Base-by-base conservation (phyloP, 2,329 filamentous ascomycete genomes). In the Orbilia brochopaga region DNA sequence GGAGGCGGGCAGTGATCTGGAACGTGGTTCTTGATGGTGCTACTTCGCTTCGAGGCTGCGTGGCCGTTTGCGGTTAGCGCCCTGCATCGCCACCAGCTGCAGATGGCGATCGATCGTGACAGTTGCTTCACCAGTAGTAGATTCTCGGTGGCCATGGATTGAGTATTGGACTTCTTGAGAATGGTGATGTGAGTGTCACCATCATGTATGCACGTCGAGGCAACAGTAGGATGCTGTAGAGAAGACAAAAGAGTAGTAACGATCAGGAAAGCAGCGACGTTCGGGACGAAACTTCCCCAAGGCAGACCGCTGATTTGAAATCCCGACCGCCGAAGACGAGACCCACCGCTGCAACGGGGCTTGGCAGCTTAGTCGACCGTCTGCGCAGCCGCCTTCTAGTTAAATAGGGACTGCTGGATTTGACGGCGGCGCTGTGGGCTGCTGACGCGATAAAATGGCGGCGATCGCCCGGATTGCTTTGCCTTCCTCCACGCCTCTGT, bases 281-380 rank as follows among this genome's bases (percentile, higher is more conserved):
- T 42, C 11, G 3, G 5, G 46, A 53, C 10, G 2, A 53, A 53
- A 53, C 13, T 27, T n/a, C 24, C 50, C 50, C 50, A 53, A 53
- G 50, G 50, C 50, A 30, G 24, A 53, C 50, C 17, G 17, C 15
- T 30, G 50, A 53, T 53, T 53, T 53, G 11, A 53, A 53, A 53
- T 53, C 7, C 11, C 23, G 46, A 21, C 11, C 7, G 15, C 6
- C 32, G 13, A 13, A 6, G 32, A 7, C 40, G 40, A 15, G 40
- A 17, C 7, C 40, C 40, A n/a, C 40, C 5, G 40, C n/a, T n/a
- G n/a, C n/a, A n/a, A n/a, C n/a, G n/a, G 27, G 27, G 27, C 27
- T 32, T 32, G 27, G 27, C 27, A 8, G 27, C 8, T 8, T 8
- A 32, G 27, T 32, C 27, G 27, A 32, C 27, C 27, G 27, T 8